These are phyloP conservation scores for Fusarium sp. DNA, from an alignment of 2,329 filamentous ascomycete genomes.

Conservation along the genomic window DNA sequence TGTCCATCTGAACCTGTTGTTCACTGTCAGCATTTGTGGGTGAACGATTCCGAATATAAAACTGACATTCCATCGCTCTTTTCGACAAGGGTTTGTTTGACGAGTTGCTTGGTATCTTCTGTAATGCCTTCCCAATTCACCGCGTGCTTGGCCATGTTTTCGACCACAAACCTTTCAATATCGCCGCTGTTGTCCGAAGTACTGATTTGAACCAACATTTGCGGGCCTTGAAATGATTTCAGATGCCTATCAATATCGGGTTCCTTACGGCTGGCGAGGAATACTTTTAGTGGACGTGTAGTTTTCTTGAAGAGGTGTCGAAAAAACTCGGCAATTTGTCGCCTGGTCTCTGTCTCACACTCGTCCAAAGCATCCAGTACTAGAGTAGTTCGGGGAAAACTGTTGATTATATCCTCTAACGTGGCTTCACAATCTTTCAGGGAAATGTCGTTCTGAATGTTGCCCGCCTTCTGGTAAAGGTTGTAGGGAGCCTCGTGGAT, in stretches of 20 bases:
- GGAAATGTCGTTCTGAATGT: not conserved
- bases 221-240: not conserved
- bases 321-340: not conserved
- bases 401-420: not conserved
- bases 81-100: not conserved
- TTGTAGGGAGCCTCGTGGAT: not conserved
- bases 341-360: not conserved
- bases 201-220: not conserved
- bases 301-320: not conserved
- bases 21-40: not conserved
- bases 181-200: constrained; percentile 4
- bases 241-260: not conserved
- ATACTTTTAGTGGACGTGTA: not conserved
- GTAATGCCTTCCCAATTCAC: not conserved
- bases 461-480: not conserved
- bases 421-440: not conserved
- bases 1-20: constrained; percentile 13
- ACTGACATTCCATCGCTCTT: constrained; percentile 11
- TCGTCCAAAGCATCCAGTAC: constrained; percentile 16
- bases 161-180: constrained; percentile 4
- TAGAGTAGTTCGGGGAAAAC: constrained; percentile 5
- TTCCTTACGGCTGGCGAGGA: constrained; percentile 10
- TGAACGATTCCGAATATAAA: not conserved
- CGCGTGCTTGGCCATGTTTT: not conserved
- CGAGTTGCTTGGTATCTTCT: not conserved